Base-by-base conservation (phyloP, 192 early-diverging fungal genomes). In the Phlyctochytrium arcticum region DNA sequence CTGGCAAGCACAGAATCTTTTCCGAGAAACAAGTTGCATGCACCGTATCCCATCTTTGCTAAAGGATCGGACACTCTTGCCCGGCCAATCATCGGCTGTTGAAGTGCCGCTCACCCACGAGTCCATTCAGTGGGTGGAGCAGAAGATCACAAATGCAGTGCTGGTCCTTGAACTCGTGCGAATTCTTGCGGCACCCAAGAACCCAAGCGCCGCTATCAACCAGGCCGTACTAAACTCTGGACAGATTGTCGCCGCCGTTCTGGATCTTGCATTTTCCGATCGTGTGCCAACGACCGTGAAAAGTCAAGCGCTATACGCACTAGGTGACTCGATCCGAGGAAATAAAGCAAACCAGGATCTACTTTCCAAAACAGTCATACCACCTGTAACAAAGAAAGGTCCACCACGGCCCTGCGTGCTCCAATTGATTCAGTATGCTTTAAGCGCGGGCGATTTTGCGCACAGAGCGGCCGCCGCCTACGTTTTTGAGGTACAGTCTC, bases 11-110 rank as follows among this genome's bases (percentile, higher is more conserved):
- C 46, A 73, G 88, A 96, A 95, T 65, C 88, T 94, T 69, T 99
- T 99, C 74, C 88, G 97, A 39, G 97, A 99, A 75, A 92, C 90
- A 26, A 92, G 90, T 48, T 93, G 93, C 59, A 93, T 98, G 46
- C 88, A 95, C 60, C 83, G 86, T 26, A 88, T 99, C 31, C 93
- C 93, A 2, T 78, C 83, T 5, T 64, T 98, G 35, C 80, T 95
- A 9, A 67, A 57, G 24, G 47, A 59, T 29, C 81, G 80, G 32
- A 78, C 76, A 3, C 81, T 73, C 73, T 63, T 60, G 70, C 73
- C 15, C 57, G 58, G 69, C 32, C 67, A 36, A 77, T 56, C 55
- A 68, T 70, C 48, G 26, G 65, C 24, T n/a, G 79, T 23, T 73
- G 82, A 55, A 39, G 55, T 60, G 46, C 69, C 54, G 49, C 62